phyloP scores from a whole-genome alignment of 768 basidiomycete species.

The Mrakia hoshinonis region DNA sequence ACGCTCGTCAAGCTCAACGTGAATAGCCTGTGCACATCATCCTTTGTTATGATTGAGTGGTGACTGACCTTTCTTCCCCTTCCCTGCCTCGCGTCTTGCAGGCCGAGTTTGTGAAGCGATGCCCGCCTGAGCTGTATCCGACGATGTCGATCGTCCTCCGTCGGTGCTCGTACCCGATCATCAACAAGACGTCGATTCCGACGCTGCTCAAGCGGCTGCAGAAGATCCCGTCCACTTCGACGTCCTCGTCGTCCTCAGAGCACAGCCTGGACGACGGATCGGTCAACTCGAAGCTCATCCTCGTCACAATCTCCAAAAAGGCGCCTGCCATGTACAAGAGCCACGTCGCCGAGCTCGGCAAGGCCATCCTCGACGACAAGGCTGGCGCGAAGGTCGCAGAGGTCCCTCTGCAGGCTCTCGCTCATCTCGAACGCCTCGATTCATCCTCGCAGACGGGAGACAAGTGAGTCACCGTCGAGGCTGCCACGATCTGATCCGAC shows the following conservation, averaged over 20 bases:
- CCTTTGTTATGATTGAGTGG: not conserved
- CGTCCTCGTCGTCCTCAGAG: not conserved
- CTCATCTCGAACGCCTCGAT: conserved; percentile 57
- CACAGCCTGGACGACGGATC: not conserved
- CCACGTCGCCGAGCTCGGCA: conserved; percentile 67
- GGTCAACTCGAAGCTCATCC: conserved; percentile 31
- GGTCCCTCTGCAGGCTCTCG: conserved; percentile 65
- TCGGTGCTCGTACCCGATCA: conserved; percentile 57
- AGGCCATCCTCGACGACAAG: conserved; percentile 58
- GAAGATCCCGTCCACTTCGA: not conserved
- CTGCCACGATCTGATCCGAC: not conserved
- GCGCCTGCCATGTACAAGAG: conserved; percentile 62
- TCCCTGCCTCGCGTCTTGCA: conserved; percentile 37
- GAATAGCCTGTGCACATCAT: conserved; percentile 32
- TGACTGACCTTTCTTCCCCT: not conserved
- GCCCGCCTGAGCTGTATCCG: conserved; percentile 58
- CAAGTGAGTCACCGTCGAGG: conserved; percentile 48
- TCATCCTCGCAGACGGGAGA: conserved; percentile 53
- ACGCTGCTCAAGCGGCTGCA: conserved; percentile 58
- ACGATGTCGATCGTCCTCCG: conserved; percentile 57
- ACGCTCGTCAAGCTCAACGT: conserved; percentile 69
- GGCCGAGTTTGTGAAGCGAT: conserved; percentile 67
- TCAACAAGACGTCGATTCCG: conserved; percentile 80
- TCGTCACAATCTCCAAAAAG: conserved; percentile 59
- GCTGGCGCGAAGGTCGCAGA: conserved; percentile 47